A percentile compares a stretch with the other conserved stretches of the same genome.
Conservation (phyloP, 1,139 yeast genomes). For the Lodderomyces jiufengensis region DNA sequence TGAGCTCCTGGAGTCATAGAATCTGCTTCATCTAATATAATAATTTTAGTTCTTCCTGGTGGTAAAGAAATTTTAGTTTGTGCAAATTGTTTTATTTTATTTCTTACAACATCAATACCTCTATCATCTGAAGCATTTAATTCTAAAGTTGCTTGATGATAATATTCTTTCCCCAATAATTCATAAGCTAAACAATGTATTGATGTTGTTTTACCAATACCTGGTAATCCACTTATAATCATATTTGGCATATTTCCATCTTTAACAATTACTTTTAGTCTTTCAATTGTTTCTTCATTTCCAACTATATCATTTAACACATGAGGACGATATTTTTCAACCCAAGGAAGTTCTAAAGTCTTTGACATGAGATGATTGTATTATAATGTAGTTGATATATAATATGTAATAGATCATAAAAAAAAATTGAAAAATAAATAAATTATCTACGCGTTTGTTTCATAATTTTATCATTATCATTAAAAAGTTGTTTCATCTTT, state of each 20-base stretch:
- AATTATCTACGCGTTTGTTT: conserved; percentile 1
- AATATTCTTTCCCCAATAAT: conserved; percentile 64
- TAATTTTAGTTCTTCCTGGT: conserved; percentile 70
- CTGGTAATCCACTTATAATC: conserved; percentile 92
- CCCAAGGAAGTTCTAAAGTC: conserved; percentile 59
- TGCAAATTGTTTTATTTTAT: conserved; percentile 48
- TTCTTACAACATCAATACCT: conserved; percentile 49
- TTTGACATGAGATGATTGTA: conserved; percentile 9
- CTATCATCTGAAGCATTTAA: conserved; percentile 54
- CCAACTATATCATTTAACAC: conserved; percentile 84
- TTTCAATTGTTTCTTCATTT: conserved; percentile 82
- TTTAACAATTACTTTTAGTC: conserved; percentile 76
- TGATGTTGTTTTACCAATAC: conserved; percentile 95
- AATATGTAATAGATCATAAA: background rate
- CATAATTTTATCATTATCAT: background rate
- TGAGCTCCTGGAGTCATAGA: conserved; percentile 99
- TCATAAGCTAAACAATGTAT: conserved; percentile 87
- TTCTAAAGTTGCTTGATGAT: conserved; percentile 83
- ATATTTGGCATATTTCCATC: conserved; percentile 98
- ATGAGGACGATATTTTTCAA: conserved; percentile 89
- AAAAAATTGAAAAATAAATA: background rate
- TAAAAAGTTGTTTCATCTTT: too few relatives aligned
- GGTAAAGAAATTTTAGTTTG: conserved; percentile 72
- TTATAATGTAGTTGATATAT: background rate
- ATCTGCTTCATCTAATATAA: conserved; percentile 92